Evolutionary conservation across 441 rosid species (phyloP), one percentile per base, ranked within the genome.

Genomic region (Gossypium davidsonii): DNA sequence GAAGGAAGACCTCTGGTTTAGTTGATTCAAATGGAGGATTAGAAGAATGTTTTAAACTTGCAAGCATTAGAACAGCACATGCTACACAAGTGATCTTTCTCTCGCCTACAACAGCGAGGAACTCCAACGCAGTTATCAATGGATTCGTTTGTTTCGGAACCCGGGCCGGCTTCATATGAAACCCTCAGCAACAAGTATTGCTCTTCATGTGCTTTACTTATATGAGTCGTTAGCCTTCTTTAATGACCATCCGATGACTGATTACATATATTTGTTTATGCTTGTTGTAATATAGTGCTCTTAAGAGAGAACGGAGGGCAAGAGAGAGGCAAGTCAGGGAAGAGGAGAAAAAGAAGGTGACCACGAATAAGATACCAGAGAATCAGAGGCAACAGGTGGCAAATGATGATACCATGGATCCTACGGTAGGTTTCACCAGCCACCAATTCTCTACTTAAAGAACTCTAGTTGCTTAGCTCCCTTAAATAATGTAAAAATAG

Each of bases 381-480:
- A 77, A 21, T 75, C 82, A 78, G 79, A 85, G 79, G 74, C 70
- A 82, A 26, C 81, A 74, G 28, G 81, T 79, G 67, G 85, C 82
- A 18, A 86, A 76, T 60, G 96, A 88, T 46, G 93, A 93, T 1
- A 89, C 87, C 51, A 86, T 87, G 91, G 95, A 93, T 74, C 91
- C 97, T 55, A 87, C 90, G 17, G 98, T 93, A 79, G 70, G n/a
- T 15, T 18, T 65, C 18, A 20, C 70, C 26, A n/a, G 17, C 11
- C 61, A 57, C 61, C 15, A 10, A 18, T 53, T 18, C n/a, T 31
- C 51, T 63, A 39, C 44, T 18, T 63, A 46, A 34, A 14, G 17
- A 28, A 26, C 59, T 53, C 21, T 28, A n/a, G 18, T 2, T n/a
- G 21, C 12, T 61, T 25, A 37, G 49, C 49, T 63, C 6, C 51